These are phyloP conservation scores for Mortierella antarctica DNA, from an alignment of 192 early-diverging fungal species.

Conservation along the genomic window DNA sequence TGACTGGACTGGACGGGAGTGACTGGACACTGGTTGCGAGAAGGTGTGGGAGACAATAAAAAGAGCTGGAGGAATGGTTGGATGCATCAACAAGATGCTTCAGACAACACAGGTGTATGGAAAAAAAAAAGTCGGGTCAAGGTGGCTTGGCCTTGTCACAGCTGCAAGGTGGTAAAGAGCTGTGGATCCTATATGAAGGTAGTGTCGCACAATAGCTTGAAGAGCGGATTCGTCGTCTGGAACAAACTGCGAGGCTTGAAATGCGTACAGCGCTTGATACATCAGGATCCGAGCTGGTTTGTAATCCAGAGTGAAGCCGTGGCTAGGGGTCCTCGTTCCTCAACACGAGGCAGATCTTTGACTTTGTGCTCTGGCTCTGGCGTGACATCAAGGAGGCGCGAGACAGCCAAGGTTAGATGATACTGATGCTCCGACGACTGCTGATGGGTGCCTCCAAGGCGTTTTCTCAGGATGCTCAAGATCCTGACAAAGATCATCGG, in stretches of 20 bases:
- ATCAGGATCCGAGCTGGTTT: neutral
- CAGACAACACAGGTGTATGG: too few species aligned
- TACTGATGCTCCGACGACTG: neutral
- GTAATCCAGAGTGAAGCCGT: neutral
- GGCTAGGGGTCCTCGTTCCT: neutral
- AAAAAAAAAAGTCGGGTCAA: too few species aligned
- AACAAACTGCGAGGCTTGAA: neutral
- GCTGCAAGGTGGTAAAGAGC: neutral
- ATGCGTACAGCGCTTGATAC: constrained; percentile 5
- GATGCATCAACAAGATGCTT: too few species aligned
- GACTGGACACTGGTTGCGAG: too few species aligned
- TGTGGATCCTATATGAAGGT: too few species aligned
- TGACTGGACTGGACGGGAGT: too few species aligned
- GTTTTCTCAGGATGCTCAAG: neutral
- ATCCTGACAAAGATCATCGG: constrained; percentile 2
- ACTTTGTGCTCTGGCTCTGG: neutral
- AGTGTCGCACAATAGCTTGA: neutral
- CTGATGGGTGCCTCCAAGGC: neutral
- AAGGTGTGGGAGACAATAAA: too few species aligned
- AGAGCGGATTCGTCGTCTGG: constrained; percentile 6
- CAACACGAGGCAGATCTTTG: neutral
- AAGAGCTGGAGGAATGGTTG: too few species aligned
- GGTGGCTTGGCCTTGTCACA: neutral
- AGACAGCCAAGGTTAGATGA: neutral
- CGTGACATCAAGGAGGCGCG: neutral